Evolutionary conservation across 2,329 filamentous ascomycete genomes (phyloP).

Genomic region (Colletotrichum sp.): DNA sequence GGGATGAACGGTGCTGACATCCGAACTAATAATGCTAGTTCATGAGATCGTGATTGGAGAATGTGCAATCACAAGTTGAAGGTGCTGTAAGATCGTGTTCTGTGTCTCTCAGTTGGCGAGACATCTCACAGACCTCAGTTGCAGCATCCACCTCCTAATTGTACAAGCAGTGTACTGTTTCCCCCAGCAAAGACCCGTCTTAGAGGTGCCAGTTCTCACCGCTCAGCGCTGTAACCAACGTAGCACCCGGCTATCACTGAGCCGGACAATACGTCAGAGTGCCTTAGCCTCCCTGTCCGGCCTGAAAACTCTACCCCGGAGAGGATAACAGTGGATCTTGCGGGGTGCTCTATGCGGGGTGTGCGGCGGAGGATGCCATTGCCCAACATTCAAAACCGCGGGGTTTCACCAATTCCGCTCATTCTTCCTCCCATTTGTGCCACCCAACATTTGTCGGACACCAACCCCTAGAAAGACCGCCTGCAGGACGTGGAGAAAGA

Average conservation of each 20-base stretch:
- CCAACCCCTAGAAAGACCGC: background rate
- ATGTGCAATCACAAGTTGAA: background rate
- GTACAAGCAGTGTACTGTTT: background rate
- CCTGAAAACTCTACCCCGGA: background rate
- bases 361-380: background rate
- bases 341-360: background rate
- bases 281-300: background rate
- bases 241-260: background rate
- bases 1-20: background rate
- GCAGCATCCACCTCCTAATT: background rate
- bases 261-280: background rate
- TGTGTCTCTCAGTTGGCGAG: background rate
- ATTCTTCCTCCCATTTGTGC: background rate
- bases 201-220: background rate
- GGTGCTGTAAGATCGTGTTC: background rate
- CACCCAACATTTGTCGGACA: background rate
- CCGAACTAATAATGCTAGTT: background rate
- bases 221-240: background rate
- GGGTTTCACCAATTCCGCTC: background rate
- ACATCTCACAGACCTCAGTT: background rate
- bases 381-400: background rate
- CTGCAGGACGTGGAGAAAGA: background rate
- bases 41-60: background rate
- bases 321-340: background rate
- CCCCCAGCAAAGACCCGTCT: background rate